Evolutionary conservation across 306 rosid genomes (phyloP).

Genomic region (Quercus agrifolia): DNA sequence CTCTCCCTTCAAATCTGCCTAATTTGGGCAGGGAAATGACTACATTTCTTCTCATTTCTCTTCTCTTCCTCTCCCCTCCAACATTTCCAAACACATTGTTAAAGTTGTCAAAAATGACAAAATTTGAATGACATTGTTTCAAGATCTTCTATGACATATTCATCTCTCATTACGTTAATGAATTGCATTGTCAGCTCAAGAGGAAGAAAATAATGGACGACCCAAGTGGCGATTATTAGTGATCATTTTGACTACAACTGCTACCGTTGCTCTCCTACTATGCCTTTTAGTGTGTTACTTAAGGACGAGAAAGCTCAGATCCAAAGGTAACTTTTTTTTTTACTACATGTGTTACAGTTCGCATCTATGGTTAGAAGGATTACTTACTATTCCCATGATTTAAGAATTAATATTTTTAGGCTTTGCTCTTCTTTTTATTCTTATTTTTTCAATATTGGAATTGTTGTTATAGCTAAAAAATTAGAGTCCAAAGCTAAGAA

Average conservation of each 20-base stretch:
- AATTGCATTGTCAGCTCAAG: constrained; percentile 5
- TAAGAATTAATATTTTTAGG: not conserved
- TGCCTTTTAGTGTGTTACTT: not conserved
- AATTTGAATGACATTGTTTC: not conserved
- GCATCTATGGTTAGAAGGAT: not conserved
- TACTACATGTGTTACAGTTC: too few relatives aligned
- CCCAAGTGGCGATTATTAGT: not conserved
- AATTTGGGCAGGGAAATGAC: too few relatives aligned
- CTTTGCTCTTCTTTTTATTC: not conserved
- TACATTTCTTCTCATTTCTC: too few relatives aligned
- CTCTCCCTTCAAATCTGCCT: too few relatives aligned
- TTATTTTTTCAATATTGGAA: not conserved
- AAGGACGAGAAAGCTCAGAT: not conserved
- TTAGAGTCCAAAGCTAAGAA: not conserved
- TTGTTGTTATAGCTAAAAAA: not conserved
- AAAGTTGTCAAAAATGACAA: not conserved
- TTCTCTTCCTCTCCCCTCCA: too few relatives aligned
- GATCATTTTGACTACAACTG: not conserved
- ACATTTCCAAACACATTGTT: too few relatives aligned
- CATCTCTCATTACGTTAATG: not conserved
- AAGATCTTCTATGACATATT: not conserved
- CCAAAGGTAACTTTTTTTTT: not conserved
- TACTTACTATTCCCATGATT: too few relatives aligned
- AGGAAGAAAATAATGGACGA: not conserved
- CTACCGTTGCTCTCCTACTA: not conserved